A percentile compares a stretch with the other conserved stretches of the same genome.
phyloP scores from a whole-genome alignment of 1,284 basidiomycete genomes.

The Irpex rosettiformis region DNA sequence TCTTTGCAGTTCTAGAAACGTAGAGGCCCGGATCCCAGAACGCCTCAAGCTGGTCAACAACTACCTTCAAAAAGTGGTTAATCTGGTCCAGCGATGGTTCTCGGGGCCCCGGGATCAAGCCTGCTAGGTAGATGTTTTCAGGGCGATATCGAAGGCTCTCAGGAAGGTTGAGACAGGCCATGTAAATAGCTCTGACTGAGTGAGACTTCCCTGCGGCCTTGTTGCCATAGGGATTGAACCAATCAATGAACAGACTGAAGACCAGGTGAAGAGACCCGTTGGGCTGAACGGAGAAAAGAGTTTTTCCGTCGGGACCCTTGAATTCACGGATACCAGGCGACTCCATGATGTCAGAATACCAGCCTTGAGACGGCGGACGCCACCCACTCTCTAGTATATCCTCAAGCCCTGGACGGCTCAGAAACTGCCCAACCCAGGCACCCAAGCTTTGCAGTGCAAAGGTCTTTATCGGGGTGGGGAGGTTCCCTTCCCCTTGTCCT shows the following conservation, averaged over 20 bases:
- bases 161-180: constrained; percentile 29
- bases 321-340: constrained; percentile 8
- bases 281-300: not conserved
- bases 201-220: constrained; percentile 23
- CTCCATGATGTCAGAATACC: constrained; percentile 9
- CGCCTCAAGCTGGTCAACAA: constrained; percentile 30
- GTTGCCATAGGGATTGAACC: constrained; percentile 28
- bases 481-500: not conserved
- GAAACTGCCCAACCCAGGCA: constrained; percentile 4
- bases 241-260: constrained; percentile 27
- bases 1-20: constrained; percentile 23
- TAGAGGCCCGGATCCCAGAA: constrained; percentile 30
- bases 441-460: not conserved
- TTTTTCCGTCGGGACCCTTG: not conserved
- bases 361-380: not conserved
- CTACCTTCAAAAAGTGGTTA: constrained; percentile 32
- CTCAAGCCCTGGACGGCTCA: constrained; percentile 1
- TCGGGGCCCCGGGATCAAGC: constrained; percentile 34
- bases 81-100: constrained; percentile 31
- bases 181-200: constrained; percentile 5
- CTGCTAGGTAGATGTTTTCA: constrained; percentile 29
- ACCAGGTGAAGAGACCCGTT: constrained; percentile 15
- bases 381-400: not conserved
- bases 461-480: not conserved
- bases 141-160: constrained; percentile 21